These are phyloP conservation scores for Diplocarpon mali DNA, from an alignment of 2,329 filamentous ascomycete species.

Conservation along the genomic window DNA sequence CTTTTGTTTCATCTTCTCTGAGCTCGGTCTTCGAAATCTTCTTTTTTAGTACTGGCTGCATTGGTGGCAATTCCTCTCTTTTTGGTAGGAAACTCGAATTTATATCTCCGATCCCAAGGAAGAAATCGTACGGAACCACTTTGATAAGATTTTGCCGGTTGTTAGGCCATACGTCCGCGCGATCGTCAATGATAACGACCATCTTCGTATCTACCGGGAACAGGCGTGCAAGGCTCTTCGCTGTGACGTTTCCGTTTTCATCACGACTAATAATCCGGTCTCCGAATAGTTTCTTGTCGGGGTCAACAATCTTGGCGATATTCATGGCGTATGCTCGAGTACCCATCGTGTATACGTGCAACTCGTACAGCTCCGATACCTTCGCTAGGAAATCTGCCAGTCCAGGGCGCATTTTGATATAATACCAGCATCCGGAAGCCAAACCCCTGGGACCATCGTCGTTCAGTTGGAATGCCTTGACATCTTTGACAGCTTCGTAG, in stretches of 20 bases:
- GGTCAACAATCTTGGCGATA: slow-evolving; percentile 88
- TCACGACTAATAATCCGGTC: slow-evolving; percentile 93
- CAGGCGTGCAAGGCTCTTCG: slow-evolving; percentile 79
- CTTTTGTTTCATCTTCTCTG: slow-evolving; percentile 3
- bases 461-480: slow-evolving; percentile 75
- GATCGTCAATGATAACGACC: slow-evolving; percentile 97
- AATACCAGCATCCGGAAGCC: slow-evolving; percentile 77
- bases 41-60: slow-evolving; percentile 16
- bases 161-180: slow-evolving; percentile 86
- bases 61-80: slow-evolving; percentile 39
- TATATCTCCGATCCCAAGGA: slow-evolving; percentile 95
- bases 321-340: slow-evolving; percentile 91
- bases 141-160: slow-evolving; percentile 92
- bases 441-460: slow-evolving; percentile 70
- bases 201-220: slow-evolving; percentile 98
- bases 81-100: slow-evolving; percentile 96
- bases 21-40: slow-evolving; percentile 9
- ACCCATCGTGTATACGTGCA: slow-evolving; percentile 99
- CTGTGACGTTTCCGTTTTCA: slow-evolving; percentile 86
- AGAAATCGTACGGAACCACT: slow-evolving; percentile 93
- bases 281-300: slow-evolving; percentile 77
- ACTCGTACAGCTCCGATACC: slow-evolving; percentile 73
- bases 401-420: slow-evolving; percentile 93
- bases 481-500: slow-evolving; percentile 79
- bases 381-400: slow-evolving; percentile 68